Percentiles rank a stretch among this genome's conserved stretches.
Evolutionary conservation across 768 basidiomycete genomes (phyloP).

Genomic region (Gautieria morchelliformis): DNA sequence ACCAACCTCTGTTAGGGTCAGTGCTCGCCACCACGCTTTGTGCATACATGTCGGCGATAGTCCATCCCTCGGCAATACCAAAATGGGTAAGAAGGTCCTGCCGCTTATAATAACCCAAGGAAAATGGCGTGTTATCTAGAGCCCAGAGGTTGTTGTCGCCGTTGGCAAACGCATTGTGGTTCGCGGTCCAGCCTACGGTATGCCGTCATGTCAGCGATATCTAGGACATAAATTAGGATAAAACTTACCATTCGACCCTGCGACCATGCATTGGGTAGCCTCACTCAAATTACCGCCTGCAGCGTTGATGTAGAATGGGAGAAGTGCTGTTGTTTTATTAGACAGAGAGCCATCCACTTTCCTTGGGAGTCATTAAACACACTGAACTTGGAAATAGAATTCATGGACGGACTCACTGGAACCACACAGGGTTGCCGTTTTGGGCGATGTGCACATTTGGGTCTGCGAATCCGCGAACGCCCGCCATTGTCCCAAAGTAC

Average conservation of each 20-base stretch:
- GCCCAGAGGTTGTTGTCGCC: conserved; percentile 12
- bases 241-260: conserved; percentile 9
- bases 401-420: conserved; percentile 8
- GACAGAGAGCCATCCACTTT: conserved; percentile 5
- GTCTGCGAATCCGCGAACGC: conserved; percentile 12
- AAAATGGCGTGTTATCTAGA: conserved; percentile 6
- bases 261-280: conserved; percentile 11
- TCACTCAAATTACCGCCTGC: conserved; percentile 8
- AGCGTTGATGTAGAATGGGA: conserved; percentile 11
- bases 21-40: conserved; percentile 9
- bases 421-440: conserved; percentile 8
- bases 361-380: neutral
- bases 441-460: conserved; percentile 9
- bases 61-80: conserved; percentile 10
- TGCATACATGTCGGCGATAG: conserved; percentile 14
- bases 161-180: conserved; percentile 9
- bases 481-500: conserved; percentile 13
- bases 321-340: conserved; percentile 7
- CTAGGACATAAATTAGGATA: neutral
- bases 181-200: conserved; percentile 3
- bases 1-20: conserved; percentile 7
- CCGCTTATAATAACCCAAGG: conserved; percentile 9
- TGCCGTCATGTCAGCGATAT: neutral
- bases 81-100: conserved; percentile 11
- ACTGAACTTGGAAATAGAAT: neutral